Base-by-base conservation (phyloP, 2,329 filamentous ascomycete genomes). In the Epichloe sylvatica region DNA sequence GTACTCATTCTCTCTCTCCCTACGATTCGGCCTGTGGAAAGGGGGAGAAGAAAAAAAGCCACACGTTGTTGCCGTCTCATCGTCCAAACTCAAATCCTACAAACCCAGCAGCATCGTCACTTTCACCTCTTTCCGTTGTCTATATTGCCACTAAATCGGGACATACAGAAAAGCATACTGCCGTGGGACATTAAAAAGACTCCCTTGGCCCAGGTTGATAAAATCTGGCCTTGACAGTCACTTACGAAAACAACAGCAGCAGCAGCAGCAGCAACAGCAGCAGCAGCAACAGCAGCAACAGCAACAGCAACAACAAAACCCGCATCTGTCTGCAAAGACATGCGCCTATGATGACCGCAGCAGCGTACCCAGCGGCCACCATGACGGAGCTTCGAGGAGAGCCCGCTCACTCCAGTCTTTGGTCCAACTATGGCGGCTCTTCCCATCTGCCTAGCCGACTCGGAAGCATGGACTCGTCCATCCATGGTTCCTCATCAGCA, bases 311-410 rank as follows among this genome's bases (percentile, higher is more conserved):
- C 33, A 7, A 9, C 9, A 33, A 35, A 33, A 35, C 37, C 5
- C 30, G 15, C 3, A 19, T 41, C 11, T 13, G 12, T 52, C 56
- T 57, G 54, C 57, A 53, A 51, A 55, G 56, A 57, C 61, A 77
- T 75, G 74, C 62, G 70, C 73, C 67, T 73, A 79, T 79, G 75
- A 78, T 76, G 70, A 76, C 75, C 69, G 74, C 74, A 62, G 68
- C 75, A 65, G 76, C 75, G 57, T 77, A 79, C 65, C 73, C 76
- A 40, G 34, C 51, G 69, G 72, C 74, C 62, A 76, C 71, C 63
- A 80, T 80, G 77, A 75, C 77, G 74, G 77, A 80, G 64, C 64
- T 80, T 69, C 78, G 78, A 72, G 68, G 70, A 62, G 77, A 80
- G 66, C 67, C 75, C 60, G 66, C 72, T 62, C 76, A 78, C 65